phyloP scores from a whole-genome alignment of 768 basidiomycete species.

The Tubosaeta sp. region DNA sequence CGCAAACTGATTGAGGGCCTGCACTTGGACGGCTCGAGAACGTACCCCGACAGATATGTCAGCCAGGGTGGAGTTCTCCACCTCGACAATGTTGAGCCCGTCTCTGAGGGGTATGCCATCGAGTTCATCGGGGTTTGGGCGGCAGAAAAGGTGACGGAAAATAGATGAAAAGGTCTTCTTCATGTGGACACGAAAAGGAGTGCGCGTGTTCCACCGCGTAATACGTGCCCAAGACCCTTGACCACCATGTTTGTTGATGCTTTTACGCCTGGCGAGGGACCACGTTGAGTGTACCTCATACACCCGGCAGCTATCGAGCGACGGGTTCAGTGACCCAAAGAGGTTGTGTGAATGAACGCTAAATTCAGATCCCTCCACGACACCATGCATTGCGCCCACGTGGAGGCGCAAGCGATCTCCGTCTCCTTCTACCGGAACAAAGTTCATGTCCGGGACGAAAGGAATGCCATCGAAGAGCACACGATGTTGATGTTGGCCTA shows the following conservation, averaged over 20 bases:
- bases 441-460: constrained; percentile 46
- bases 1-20: constrained; percentile 43
- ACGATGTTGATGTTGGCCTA: constrained; percentile 46
- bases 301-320: constrained; percentile 47
- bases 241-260: constrained; percentile 29
- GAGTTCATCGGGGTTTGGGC: constrained; percentile 27
- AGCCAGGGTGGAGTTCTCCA: constrained; percentile 40
- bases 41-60: constrained; percentile 49
- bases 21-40: constrained; percentile 37
- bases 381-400: constrained; percentile 58
- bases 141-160: constrained; percentile 42
- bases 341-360: constrained; percentile 60
- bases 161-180: constrained; percentile 45
- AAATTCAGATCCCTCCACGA: constrained; percentile 61
- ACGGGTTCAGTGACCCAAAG: constrained; percentile 52
- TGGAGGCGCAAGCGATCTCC: constrained; percentile 45
- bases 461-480: constrained; percentile 54
- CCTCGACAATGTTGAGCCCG: constrained; percentile 45
- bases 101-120: constrained; percentile 33
- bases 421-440: constrained; percentile 42
- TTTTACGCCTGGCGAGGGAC: constrained; percentile 47
- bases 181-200: constrained; percentile 52
- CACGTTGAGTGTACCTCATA: constrained; percentile 54
- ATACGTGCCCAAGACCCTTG: constrained; percentile 52
- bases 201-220: constrained; percentile 51